Base-by-base conservation (phyloP, 495 filamentous ascomycete species). In the Rhypophila decipiens region DNA sequence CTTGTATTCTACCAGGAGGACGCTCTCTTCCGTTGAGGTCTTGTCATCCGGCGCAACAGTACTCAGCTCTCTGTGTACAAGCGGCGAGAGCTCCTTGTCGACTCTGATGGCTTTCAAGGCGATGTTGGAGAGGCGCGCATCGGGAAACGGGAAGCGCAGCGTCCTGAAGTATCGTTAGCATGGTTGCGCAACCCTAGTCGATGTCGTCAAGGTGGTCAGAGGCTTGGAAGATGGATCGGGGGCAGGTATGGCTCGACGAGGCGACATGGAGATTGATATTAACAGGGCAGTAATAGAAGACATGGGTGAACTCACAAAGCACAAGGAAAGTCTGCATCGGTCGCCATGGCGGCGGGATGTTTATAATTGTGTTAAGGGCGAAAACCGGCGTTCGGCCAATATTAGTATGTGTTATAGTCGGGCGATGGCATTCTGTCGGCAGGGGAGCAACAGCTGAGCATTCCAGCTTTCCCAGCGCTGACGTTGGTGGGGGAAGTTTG, bases 41-140 rank as follows among this genome's bases (percentile, higher is more conserved):
- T 60, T 47, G 43, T 63, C 29, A 23, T 59, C 27, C 4, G 70
- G 55, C 7, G 70, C 44, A 11, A 63, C 61, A 15, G 88, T 76
- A 35, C 77, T 70, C 49, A 96, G 83, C 11, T 70, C 70, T 22
- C 94, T 85, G 15, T 74, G 74, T 23, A 97, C 93, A 19, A 86
- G 78, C 3, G 83, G 75, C 10, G 93, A 96, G 21, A 97, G 76
- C 59, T 98, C 93, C 52, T 82, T 71, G 67, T 98, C 93, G 42
- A 98, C 93, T 45, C 80, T 72, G 35, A 98, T 71, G 23, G 88
- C 78, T 56, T 76, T 80, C 7, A 86, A 75, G 29, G 93, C 88
- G 29, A 84, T 79, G 20, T 75, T 77, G 8, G 91, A 90, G 29
- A 97, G 82, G 49, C 83, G 84, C 24, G 83, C 69, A 39, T 83